Evolutionary conservation across 768 basidiomycete genomes (phyloP), one percentile per base, ranked within the genome.

Genomic region (Fomitopsis pulvina): DNA sequence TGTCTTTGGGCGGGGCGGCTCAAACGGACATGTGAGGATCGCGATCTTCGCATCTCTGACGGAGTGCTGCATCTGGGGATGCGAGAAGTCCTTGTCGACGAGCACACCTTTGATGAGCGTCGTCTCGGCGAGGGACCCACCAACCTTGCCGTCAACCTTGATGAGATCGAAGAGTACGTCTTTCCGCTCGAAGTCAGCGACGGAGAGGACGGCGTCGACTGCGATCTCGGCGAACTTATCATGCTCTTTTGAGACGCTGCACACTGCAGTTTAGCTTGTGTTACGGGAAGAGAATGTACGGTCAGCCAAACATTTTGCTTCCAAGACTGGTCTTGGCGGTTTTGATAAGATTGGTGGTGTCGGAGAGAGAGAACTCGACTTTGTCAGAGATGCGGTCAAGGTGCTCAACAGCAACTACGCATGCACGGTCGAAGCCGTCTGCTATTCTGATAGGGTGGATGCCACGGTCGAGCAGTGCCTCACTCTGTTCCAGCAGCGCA

Each of bases 21-120:
- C 96, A 65, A 99, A 99, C 20, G 96, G 93, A 69, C 96, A 99
- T 39, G 96, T 99, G 40, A 99, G 79, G 68, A 99, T 98, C 12
- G 95, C 96, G 48, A 99, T 75, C 52, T 83, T 84, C 47, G 96
- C 96, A 66, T 98, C 89, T 57, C 76, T 78, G 59, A 99, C 85
- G 29, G 72, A 75, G 51, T 79, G 83, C 8, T 95, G 95, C 96
- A 99, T 99, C 68, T 96, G 92, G 3, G 95, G 88, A 63, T 99
- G 96, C 11, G 93, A 97, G 88, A 99, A 95, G 71, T 99, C 95
- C 71, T 99, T 99, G 83, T 99, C 96, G 65, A 99, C 81, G 60
- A 99, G 89, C 38, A 99, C 96, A 59, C 96, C 96, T 60, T 87
- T 87, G 73, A 99, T 95, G 59, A 99, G 79, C 38, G 80, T 82